Evolutionary conservation across 352 stramenopile species (phyloP), one percentile per base, ranked within the genome.

Genomic region (Pythium dissotocum): DNA sequence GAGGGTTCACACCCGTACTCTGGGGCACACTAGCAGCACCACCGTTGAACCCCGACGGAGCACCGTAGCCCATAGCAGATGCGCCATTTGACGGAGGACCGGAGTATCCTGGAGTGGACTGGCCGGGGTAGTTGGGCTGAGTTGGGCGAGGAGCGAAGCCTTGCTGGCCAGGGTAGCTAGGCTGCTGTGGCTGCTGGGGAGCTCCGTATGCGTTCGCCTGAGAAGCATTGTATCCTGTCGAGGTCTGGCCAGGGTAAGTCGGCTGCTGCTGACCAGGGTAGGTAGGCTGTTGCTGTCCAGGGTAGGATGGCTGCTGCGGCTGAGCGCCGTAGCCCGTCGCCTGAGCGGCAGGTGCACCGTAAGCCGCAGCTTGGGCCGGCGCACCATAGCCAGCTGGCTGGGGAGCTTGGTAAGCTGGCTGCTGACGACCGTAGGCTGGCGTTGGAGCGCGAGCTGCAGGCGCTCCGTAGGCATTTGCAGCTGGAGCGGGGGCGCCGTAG

Each of bases 1-100:
- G 62, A 35, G 82, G 72, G 73, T 94, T 92, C 73, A 94, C 78
- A 24, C 83, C 86, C 53, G 78, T 88, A 71, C 77, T 75, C 73
- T 91, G 82, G 36, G 82, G 78, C 12, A 83, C 65, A 30, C 24
- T 49, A 13, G 57, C 6, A 63, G 74, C 46, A 6, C 67, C 62
- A 13, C 69, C 55, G 56, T 76, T 83, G 6, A 75, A 16, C 71
- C 73, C 33, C 56, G 63, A 55, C 63, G 75, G 40, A 60, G 73
- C 61, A 30, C 75, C 53, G 72, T 83, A 76, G 46, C 54, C 65
- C 48, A 79, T 61, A 9, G 54, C 58, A 0, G 48, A 42, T 46
- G 67, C 65, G 28, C 75, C 70, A 48, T 66, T 78, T 7, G 80
- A 92, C 30, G 82, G 82, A 32, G 84, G 84, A 33, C 82, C 84